These are phyloP conservation scores for Corylus avellana DNA, from an alignment of 306 rosid genomes.

Conservation along the genomic window DNA sequence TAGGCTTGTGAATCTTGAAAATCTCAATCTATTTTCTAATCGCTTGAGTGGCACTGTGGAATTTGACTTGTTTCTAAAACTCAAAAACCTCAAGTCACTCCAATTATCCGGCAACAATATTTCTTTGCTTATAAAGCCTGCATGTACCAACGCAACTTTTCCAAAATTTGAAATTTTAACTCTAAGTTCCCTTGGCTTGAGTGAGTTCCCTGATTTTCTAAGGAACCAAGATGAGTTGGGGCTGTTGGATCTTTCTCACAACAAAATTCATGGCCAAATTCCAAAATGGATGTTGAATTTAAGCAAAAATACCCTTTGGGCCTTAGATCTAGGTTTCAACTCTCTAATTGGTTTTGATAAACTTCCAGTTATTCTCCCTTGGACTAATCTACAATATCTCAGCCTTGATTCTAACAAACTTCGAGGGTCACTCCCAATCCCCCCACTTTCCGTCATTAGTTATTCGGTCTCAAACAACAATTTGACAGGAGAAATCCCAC, in stretches of 20 bases:
- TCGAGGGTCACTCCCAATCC: neutral
- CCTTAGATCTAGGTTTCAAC: fast-evolving
- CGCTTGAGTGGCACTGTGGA: neutral
- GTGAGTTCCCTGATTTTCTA: neutral
- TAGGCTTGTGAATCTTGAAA: neutral
- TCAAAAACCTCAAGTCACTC: fast-evolving
- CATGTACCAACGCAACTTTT: neutral
- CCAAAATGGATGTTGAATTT: neutral
- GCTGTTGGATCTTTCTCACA: fast-evolving
- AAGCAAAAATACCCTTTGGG: fast-evolving
- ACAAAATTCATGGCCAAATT: neutral
- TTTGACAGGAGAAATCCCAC: neutral
- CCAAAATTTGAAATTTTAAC: fast-evolving
- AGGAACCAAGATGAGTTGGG: too few relatives aligned
- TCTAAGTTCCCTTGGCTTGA: fast-evolving
- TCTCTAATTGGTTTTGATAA: too few relatives aligned
- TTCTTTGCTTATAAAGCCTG: neutral
- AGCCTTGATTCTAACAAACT: neutral
- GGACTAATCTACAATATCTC: fast-evolving
- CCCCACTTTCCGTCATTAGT: neutral
- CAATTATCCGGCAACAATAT: neutral
- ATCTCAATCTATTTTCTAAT: fast-evolving
- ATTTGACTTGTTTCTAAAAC: neutral
- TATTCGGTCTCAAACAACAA: neutral
- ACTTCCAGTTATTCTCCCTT: neutral